Evolutionary conservation across 345 rosid species (phyloP), one percentile per base, ranked within the genome.

Genomic region (Cardiospermum halicacabum): DNA sequence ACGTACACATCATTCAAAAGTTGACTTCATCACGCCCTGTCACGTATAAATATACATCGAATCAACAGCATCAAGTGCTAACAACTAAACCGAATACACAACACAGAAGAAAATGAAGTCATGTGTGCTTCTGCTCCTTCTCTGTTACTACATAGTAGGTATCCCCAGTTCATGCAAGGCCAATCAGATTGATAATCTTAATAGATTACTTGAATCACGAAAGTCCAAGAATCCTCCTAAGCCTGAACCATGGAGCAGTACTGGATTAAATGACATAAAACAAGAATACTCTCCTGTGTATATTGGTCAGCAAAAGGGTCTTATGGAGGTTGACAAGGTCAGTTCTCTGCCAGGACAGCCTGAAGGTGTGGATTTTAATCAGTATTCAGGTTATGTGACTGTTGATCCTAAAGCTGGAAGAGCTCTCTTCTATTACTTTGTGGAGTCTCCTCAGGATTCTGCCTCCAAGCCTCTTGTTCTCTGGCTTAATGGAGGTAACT

Each of bases 401-500:
- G 75, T 77, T 5, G 67, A 72, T 53, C 73, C 77, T 11, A 61
- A 66, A 58, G 60, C 66, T 13, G 78, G 77, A 43, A 65, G 75
- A 36, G 65, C 74, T 3, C 58, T 76, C 34, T 74, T 80, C 68
- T 80, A 80, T 64, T 77, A 80, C 55, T 77, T 77, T 4, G 77
- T 61, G 1, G 77, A 82, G 70, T 78, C 83, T 0, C 74, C 81
- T 5, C 60, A 25, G 53, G 48, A 70, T 49, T 68, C 86, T 61
- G 62, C 78, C 31, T 36, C 69, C 42, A 78, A 81, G 42, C 86
- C 86, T 28, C 65, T 82, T 49, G 66, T 82, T 13, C 54, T 82
- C 12, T 75, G 68, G 68, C 53, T 65, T 1, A 65, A 65, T 40
- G 68, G 68, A 65, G 68, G 68, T 65, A 65, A 18, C 49, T 16